These are phyloP conservation scores for Aspergillus alliaceus DNA, from an alignment of 2,329 filamentous ascomycete genomes.

Conservation along the genomic window DNA sequence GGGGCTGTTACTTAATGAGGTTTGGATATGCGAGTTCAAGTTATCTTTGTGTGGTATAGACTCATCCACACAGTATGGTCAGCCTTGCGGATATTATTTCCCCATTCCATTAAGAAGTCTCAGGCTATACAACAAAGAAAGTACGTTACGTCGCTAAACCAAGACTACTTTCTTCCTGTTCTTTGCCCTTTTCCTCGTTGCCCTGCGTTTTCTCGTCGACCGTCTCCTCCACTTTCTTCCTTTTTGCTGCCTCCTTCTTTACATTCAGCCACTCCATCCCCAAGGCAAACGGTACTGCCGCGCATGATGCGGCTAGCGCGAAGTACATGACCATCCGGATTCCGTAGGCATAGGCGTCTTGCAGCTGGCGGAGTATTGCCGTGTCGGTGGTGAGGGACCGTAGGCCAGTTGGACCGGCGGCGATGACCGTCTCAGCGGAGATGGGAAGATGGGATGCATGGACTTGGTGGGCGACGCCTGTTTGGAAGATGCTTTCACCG, in stretches of 20 bases:
- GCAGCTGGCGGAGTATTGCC: not conserved
- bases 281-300: not conserved
- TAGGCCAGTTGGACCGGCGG: not conserved
- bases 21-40: too few relatives aligned
- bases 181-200: too few relatives aligned
- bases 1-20: too few relatives aligned
- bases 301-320: not conserved
- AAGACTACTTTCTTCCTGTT: too few relatives aligned
- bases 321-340: not conserved
- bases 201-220: too few relatives aligned
- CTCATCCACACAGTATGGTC: too few relatives aligned
- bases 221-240: not conserved
- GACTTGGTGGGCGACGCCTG: not conserved
- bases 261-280: constrained; percentile 2
- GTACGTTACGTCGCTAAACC: too few relatives aligned
- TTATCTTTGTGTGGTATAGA: too few relatives aligned
- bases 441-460: not conserved
- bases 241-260: not conserved
- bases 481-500: not conserved
- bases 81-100: too few relatives aligned
- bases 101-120: too few relatives aligned
- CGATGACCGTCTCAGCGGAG: not conserved
- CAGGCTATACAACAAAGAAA: too few relatives aligned
- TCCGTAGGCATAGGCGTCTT: not conserved
- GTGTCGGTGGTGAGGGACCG: not conserved